Base-by-base conservation (phyloP, 345 rosid genomes). In the Capsella bursapastoris region DNA sequence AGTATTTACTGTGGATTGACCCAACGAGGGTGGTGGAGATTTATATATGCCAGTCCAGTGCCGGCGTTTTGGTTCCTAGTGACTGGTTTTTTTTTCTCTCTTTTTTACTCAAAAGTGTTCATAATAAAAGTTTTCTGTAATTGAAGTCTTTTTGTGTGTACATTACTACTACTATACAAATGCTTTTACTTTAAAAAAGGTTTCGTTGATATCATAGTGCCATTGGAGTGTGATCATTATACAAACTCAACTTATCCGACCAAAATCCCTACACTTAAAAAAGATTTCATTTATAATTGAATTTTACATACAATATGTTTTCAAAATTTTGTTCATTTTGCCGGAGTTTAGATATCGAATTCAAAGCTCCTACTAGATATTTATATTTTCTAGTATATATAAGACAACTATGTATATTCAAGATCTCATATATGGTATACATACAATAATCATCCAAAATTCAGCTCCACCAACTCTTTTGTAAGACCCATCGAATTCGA, bases 11-110 rank as follows among this genome's bases (percentile, higher is more conserved):
- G 57, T 22, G 40, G 37, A 48, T 60, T 13, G 64, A 57, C 58
- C 28, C 50, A 22, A 59, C 14, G 59, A 35, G 56, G 38, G 29
- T 60, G 64, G 34, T 51, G 69, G 41, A 59, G 41, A 44, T 75
- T 75, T 66, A 69, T 50, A 65, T 57, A 66, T 16, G 80, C 80
- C 72, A 71, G 76, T 71, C 80, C 80, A 70, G 63, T 71, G 56
- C 80, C 76, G 40, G 49, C 55, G 41, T 49, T 71, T 65, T 57
- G 80, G 80, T 64, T 77, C 76, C 64, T 58, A 41, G 80, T 64
- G 80, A 77, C 72, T 77, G 80, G 80, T 77, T 57, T 53, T 57
- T 37, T 55, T 62, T 37, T 34, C 37, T 34, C 8, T 35, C 15
- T 27, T 53, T 44, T 16, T 27, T 76, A 75, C 69, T 63, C 63